phyloP scores from a whole-genome alignment of 106 monocot species.

The Iris macrosiphon region DNA sequence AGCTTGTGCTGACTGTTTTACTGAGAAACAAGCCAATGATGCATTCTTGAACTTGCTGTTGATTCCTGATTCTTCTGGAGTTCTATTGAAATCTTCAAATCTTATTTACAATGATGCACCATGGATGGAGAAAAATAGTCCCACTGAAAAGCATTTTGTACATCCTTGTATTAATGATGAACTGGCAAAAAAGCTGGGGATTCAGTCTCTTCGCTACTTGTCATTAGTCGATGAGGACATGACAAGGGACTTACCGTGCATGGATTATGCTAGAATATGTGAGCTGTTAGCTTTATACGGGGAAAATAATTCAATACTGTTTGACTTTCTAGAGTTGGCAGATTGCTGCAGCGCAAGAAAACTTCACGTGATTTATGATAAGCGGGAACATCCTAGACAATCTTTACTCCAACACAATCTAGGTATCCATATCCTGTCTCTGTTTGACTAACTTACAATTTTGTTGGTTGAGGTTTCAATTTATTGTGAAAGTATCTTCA shows the following conservation, averaged over 20 bases:
- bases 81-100: slow-evolving; percentile 38
- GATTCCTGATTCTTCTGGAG: slow-evolving; percentile 76
- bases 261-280: slow-evolving; percentile 79
- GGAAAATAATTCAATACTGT: slow-evolving; percentile 56
- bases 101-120: slow-evolving; percentile 98
- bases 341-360: slow-evolving; percentile 79
- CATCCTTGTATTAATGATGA: slow-evolving; percentile 71
- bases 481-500: not conserved
- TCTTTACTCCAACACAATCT: slow-evolving; percentile 92
- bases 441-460: not conserved
- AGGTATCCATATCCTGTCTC: slow-evolving; percentile 30
- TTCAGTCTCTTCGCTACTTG: slow-evolving; percentile 66
- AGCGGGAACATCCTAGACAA: slow-evolving; percentile 82
- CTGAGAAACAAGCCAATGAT: slow-evolving; percentile 35
- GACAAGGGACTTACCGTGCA: slow-evolving; percentile 70
- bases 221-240: slow-evolving; percentile 76
- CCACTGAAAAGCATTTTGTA: slow-evolving; percentile 47
- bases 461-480: not conserved
- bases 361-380: slow-evolving; percentile 86
- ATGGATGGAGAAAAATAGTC: slow-evolving; percentile 64
- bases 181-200: slow-evolving; percentile 72
- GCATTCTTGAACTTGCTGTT: slow-evolving; percentile 44
- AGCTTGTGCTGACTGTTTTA: slow-evolving; percentile 65
- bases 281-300: slow-evolving; percentile 81
- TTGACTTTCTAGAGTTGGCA: slow-evolving; percentile 91